phyloP scores from a whole-genome alignment of 495 filamentous ascomycete species.

The Aspergillus diversus region DNA sequence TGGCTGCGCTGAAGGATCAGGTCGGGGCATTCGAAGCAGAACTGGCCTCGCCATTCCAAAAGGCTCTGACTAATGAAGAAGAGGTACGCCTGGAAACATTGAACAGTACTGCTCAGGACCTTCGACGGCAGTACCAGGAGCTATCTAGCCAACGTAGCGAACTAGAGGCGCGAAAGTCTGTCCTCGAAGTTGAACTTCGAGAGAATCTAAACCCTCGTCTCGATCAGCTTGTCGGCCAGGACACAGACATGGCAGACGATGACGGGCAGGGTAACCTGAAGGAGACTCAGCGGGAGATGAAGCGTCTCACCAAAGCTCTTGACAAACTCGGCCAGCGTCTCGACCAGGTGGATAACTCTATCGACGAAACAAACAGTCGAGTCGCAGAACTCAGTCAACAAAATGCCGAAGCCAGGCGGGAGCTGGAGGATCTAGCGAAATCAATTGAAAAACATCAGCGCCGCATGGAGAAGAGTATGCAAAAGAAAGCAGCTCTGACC shows the following conservation, averaged over 20 bases:
- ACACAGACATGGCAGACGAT: slow-evolving; percentile 67
- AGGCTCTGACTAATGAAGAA: slow-evolving; percentile 79
- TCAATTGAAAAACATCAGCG: slow-evolving; percentile 88
- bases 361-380: slow-evolving; percentile 63
- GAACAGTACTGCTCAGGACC: slow-evolving; percentile 65
- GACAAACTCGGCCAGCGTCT: slow-evolving; percentile 68
- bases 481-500: slow-evolving; percentile 77
- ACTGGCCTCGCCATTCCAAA: slow-evolving; percentile 85
- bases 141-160: slow-evolving; percentile 74
- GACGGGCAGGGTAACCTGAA: slow-evolving; percentile 69
- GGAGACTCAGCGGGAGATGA: slow-evolving; percentile 80
- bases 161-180: slow-evolving; percentile 76
- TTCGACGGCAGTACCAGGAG: slow-evolving; percentile 74
- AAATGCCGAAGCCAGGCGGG: slow-evolving; percentile 66
- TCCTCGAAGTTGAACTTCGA: slow-evolving; percentile 81
- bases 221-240: slow-evolving; percentile 82
- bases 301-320: slow-evolving; percentile 66
- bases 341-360: slow-evolving; percentile 68
- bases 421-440: slow-evolving; percentile 74
- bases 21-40: slow-evolving; percentile 76
- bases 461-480: slow-evolving; percentile 87
- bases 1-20: slow-evolving; percentile 75
- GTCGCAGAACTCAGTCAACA: slow-evolving; percentile 64
- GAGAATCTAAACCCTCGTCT: slow-evolving; percentile 84
- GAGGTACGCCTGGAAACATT: slow-evolving; percentile 78